A percentile compares a stretch with the other conserved stretches of the same genome.
phyloP scores from a whole-genome alignment of 768 basidiomycete species.

The Cystobasidium tubakii region DNA sequence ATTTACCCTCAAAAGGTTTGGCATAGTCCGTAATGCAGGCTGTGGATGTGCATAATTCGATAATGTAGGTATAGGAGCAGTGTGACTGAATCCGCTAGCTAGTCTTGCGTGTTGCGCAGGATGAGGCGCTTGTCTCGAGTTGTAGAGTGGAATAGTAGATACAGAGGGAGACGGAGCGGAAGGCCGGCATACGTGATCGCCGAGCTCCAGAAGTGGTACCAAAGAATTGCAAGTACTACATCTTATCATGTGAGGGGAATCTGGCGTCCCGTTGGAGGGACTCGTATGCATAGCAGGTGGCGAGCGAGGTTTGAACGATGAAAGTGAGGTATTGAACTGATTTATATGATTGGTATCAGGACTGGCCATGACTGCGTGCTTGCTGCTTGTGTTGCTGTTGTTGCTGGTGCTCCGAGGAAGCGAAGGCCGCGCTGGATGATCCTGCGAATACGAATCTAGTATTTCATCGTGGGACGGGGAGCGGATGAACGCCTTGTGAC shows the following conservation, averaged over 20 bases:
- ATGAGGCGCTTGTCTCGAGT: background rate
- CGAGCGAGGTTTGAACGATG: background rate
- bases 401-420: background rate
- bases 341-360: background rate
- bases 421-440: too few relatives aligned
- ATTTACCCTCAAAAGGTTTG: background rate
- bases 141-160: background rate
- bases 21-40: background rate
- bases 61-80: background rate
- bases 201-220: slow-evolving; percentile 10
- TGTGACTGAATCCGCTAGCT: background rate
- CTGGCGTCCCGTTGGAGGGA: background rate
- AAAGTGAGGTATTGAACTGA: background rate
- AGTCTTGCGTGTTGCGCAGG: background rate
- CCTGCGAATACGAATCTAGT: slow-evolving; percentile 3
- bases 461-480: background rate
- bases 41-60: background rate
- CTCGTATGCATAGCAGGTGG: background rate
- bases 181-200: slow-evolving; percentile 14
- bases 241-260: slow-evolving; percentile 19
- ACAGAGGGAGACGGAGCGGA: background rate
- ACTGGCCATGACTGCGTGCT: background rate
- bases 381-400: too few relatives aligned
- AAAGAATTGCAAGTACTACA: slow-evolving; percentile 18
- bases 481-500: background rate